phyloP scores from a whole-genome alignment of 139 green algal genomes.

The Eudorina sp. region DNA sequence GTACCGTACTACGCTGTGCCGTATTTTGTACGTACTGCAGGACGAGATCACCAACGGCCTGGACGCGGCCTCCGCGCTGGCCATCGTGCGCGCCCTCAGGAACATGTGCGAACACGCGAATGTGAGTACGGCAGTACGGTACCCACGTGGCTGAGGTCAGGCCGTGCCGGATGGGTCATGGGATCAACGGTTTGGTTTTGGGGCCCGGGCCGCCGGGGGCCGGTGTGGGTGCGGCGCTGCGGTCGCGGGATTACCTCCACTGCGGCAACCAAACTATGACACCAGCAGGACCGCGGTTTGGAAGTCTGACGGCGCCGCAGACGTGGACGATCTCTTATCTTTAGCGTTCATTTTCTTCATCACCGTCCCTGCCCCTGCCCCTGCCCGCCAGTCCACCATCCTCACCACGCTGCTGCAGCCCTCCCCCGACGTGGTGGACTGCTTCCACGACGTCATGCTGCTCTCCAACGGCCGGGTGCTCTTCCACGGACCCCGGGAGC shows the following conservation, averaged over 20 bases:
- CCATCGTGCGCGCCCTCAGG: constrained; percentile 62
- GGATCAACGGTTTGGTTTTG: no score
- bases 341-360: no score
- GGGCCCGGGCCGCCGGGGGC: no score
- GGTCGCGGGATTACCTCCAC: no score
- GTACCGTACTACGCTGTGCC: no score
- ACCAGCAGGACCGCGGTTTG: no score
- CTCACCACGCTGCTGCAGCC: constrained; percentile 89
- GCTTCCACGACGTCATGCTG: constrained; percentile 76
- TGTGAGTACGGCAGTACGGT: not conserved
- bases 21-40: not conserved
- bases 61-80: constrained; percentile 78
- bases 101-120: constrained; percentile 43
- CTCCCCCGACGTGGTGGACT: constrained; percentile 75
- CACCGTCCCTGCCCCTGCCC: not conserved
- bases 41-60: constrained; percentile 78
- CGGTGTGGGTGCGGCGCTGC: no score
- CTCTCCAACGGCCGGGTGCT: constrained; percentile 60
- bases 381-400: constrained; percentile 58
- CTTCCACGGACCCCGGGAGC: constrained; percentile 61
- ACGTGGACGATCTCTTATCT: no score
- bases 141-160: no score
- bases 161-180: no score
- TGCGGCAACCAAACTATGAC: no score
- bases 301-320: no score